Conservation (phyloP, 139 green algal species). For the Tetraselmis chui region DNA sequence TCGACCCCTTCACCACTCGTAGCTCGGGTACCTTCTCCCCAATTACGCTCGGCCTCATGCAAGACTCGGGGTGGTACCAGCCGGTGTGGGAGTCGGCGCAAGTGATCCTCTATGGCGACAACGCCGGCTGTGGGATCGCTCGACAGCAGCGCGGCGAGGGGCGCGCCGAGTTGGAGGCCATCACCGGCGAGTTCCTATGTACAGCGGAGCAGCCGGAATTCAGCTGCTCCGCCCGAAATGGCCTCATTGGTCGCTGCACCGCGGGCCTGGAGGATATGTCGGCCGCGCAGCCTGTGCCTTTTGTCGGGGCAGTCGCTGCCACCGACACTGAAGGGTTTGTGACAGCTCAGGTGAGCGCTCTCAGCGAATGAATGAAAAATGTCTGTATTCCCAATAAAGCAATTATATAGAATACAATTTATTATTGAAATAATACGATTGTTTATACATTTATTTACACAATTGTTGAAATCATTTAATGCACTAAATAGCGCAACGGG, state of each 20-base stretch:
- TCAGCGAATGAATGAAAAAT: no score
- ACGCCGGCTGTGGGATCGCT: background rate
- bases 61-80: background rate
- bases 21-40: background rate
- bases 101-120: background rate
- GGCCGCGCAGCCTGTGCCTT: background rate
- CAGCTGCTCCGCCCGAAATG: background rate
- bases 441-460: no score
- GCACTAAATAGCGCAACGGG: no score
- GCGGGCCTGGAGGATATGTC: background rate
- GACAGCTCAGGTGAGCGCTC: background rate
- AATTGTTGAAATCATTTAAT: no score
- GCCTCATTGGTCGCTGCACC: background rate
- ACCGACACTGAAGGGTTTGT: background rate
- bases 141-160: background rate
- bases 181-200: background rate
- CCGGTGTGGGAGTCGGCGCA: background rate
- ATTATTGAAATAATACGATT: no score
- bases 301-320: background rate
- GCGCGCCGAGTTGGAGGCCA: background rate
- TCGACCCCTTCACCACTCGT: background rate
- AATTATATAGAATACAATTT: no score
- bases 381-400: no score
- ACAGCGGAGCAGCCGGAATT: background rate
- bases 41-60: background rate